Conservation (phyloP, 352 stramenopile species). For the Phytophthora pinifolia region DNA sequence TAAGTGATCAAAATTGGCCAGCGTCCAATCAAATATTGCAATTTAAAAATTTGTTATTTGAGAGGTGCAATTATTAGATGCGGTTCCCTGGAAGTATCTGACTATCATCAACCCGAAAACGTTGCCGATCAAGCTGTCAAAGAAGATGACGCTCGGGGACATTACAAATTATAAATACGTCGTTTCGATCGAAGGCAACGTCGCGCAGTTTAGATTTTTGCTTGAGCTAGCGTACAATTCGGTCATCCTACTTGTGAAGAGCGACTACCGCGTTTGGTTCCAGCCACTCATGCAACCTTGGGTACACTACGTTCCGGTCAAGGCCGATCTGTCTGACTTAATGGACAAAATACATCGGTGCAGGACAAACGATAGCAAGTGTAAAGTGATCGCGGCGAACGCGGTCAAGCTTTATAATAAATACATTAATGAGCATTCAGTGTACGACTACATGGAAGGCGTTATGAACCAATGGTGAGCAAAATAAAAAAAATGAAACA, state of each 20-base stretch:
- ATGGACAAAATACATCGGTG: not conserved
- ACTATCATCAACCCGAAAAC: not conserved
- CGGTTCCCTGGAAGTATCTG: too few relatives aligned
- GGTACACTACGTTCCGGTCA: not conserved
- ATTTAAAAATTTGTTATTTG: too few relatives aligned
- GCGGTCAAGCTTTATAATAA: not conserved
- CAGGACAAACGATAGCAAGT: not conserved
- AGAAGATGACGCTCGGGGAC: not conserved
- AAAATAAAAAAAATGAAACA: not conserved
- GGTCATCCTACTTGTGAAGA: not conserved
- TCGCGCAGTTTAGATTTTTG: not conserved
- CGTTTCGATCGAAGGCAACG: not conserved
- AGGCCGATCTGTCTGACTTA: not conserved
- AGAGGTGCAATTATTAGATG: too few relatives aligned
- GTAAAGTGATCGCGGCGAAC: not conserved
- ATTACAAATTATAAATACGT: constrained; percentile 2
- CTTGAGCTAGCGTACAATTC: not conserved
- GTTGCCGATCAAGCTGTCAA: not conserved
- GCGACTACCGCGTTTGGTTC: not conserved
- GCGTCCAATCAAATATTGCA: too few relatives aligned
- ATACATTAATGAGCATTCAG: not conserved
- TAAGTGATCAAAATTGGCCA: too few relatives aligned
- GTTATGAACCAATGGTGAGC: not conserved
- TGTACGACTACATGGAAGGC: not conserved
- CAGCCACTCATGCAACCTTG: not conserved